Base-by-base conservation (phyloP, 78 protist genomes). In the Dictyostelium purpureum region DNA sequence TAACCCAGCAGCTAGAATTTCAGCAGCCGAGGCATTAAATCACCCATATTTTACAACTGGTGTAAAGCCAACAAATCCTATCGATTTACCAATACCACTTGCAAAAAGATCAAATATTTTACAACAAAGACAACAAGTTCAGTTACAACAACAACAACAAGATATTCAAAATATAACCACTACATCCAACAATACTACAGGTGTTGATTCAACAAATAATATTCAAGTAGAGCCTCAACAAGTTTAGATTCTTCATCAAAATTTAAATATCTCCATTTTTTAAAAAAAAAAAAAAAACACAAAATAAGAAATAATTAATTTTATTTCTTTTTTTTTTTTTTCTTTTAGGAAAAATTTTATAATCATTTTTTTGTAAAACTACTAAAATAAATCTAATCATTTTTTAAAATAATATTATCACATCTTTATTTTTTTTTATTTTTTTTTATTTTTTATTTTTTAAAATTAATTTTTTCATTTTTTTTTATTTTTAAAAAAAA, bases 21-120 rank as follows among this genome's bases (percentile, higher is more conserved):
- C 94, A 9, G 96, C 96, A 12, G 18, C 83, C 1, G 91, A 93
- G 51, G 96, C 96, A 21, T 43, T 93, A 11, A 65, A 81, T n/a
- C 96, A 93, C n/a, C 96, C 96, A 21, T 93, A 87, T 33, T 93
- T 93, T n/a, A 37, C 73, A 45, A 66, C 54, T 26, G 56, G 59
- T 38, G 81, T 66, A 18, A 76, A 73, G 42, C 89, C 87, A 67
- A 79, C 87, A 0, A 28, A 57, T 24, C 89, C 94, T 16, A 26
- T n/a, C 6, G 83, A 77, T 49, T 43, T 79, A 51, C 90, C 94
- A 28, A 59, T 59, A 49, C 94, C 94, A 43, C 10, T 45, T 12
- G 24, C 81, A 33, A 75, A 75, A 52, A 75, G 67, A 47, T 10
- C 24, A 31, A 33, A 38, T 28, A 6, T 63, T 33, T 14, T 33